Evolutionary conservation across 371 early-diverging fungal species (phyloP).

Genomic region (Rhizopus microsporus): DNA sequence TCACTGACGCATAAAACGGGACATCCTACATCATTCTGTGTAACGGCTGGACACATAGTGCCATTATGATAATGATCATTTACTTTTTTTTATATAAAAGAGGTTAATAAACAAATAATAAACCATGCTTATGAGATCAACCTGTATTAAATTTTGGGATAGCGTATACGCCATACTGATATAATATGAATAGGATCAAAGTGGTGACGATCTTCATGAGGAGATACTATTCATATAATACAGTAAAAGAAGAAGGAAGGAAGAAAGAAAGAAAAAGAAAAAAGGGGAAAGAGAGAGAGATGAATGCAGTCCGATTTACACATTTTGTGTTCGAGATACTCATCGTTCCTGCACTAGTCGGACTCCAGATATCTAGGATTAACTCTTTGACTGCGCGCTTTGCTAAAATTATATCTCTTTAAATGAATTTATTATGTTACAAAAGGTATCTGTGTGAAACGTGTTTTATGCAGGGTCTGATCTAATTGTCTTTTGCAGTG

Average conservation of each 20-base stretch:
- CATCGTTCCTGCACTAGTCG: no score
- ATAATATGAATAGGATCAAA: not conserved
- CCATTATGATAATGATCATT: conserved; percentile 33
- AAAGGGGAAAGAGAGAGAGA: not conserved
- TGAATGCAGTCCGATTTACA: not conserved
- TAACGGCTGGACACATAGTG: conserved; percentile 31
- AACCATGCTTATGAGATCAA: not conserved
- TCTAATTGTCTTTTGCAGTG: conserved; percentile 3
- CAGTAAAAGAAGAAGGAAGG: not conserved
- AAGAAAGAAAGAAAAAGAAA: conserved; percentile 9
- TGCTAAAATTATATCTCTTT: no score
- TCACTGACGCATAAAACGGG: conserved; percentile 29
- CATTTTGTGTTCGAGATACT: no score
- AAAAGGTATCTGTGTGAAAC: no score
- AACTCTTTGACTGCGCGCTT: no score
- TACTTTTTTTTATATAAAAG: conserved; percentile 12
- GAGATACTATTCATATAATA: not conserved
- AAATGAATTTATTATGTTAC: no score
- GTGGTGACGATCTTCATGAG: no score
- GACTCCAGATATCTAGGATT: no score
- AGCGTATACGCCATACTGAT: conserved; percentile 6
- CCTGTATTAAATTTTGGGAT: conserved; percentile 35
- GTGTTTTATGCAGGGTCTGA: no score
- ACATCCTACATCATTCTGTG: conserved; percentile 23
- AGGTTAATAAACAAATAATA: not conserved